These are phyloP conservation scores for Fusarium piperis DNA, from an alignment of 2,329 filamentous ascomycete species.

Conservation along the genomic window DNA sequence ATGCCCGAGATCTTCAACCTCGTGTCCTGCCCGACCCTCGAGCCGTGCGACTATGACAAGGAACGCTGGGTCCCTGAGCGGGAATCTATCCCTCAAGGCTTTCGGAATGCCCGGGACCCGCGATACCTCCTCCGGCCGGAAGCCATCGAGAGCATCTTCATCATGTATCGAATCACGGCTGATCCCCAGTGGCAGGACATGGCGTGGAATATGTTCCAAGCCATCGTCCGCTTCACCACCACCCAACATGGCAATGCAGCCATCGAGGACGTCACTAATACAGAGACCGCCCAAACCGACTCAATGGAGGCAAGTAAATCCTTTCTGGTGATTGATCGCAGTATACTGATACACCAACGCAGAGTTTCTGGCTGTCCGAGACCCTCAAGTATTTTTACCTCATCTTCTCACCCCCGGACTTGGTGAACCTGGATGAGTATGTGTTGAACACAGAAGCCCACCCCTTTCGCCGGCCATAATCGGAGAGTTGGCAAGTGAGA, in stretches of 20 bases:
- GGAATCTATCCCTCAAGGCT: constrained; percentile 62
- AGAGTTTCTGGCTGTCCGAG: constrained; percentile 79
- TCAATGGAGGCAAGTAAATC: constrained; percentile 64
- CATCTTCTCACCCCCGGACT: constrained; percentile 71
- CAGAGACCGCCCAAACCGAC: constrained; percentile 56
- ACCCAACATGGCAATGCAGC: constrained; percentile 60
- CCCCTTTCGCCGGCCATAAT: constrained; percentile 47
- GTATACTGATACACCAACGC: constrained; percentile 30
- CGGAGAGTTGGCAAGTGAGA: neutral
- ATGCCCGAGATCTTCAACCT: constrained; percentile 67
- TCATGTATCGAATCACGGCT: constrained; percentile 63
- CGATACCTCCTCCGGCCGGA: constrained; percentile 63
- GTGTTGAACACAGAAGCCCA: constrained; percentile 68
- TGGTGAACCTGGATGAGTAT: constrained; percentile 74
- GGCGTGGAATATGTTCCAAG: constrained; percentile 63
- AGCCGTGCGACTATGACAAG: constrained; percentile 46
- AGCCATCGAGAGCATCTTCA: constrained; percentile 59
- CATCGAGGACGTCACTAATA: constrained; percentile 54
- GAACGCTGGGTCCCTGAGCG: constrained; percentile 40
- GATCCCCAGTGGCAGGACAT: constrained; percentile 58
- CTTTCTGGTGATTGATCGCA: neutral
- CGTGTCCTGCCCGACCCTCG: constrained; percentile 53
- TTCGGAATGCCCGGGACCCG: constrained; percentile 64
- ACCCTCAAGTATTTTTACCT: constrained; percentile 81
- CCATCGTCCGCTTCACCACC: constrained; percentile 56